Evolutionary conservation across 169 alveolate genomes (phyloP).

Genomic region (Sarcocystis neurona): DNA sequence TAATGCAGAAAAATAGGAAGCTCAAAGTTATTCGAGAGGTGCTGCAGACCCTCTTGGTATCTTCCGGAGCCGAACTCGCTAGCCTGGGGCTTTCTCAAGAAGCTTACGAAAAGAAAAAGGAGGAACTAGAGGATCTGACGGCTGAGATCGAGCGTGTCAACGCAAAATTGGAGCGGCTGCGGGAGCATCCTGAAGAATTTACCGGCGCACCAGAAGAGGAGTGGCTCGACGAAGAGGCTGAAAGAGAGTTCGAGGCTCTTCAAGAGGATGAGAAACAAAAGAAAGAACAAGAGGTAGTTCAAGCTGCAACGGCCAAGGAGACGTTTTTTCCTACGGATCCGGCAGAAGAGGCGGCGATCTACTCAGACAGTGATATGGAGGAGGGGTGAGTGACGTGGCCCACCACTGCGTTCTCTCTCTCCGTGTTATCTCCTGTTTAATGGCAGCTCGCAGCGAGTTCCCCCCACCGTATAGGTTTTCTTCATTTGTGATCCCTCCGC

Average conservation of each 20-base stretch:
- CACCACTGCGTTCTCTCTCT: not conserved
- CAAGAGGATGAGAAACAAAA: not conserved
- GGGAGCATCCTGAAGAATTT: conserved; percentile 45
- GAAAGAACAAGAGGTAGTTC: not conserved
- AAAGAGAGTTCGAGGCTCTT: not conserved
- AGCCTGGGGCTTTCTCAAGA: conserved; percentile 47
- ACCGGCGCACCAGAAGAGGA: conserved; percentile 6
- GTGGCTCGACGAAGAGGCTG: not conserved
- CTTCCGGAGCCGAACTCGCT: conserved; percentile 34
- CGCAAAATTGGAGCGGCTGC: conserved; percentile 33
- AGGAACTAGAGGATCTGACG: conserved; percentile 44
- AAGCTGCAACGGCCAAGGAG: not conserved
- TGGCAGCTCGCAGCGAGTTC: too few relatives aligned
- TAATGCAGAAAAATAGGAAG: conserved; percentile 62
- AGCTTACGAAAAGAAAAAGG: conserved; percentile 50
- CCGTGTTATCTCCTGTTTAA: not conserved
- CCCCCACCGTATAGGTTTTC: too few relatives aligned
- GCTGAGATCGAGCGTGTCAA: conserved; percentile 63
- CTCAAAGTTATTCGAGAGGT: conserved; percentile 53
- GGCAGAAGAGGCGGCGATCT: not conserved
- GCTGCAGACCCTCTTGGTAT: conserved; percentile 26
- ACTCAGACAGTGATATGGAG: not conserved
- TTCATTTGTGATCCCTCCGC: too few relatives aligned
- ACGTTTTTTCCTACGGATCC: not conserved
- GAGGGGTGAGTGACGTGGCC: not conserved